Base-by-base conservation (phyloP, 495 filamentous ascomycete species). In the Neurospora sp. region DNA sequence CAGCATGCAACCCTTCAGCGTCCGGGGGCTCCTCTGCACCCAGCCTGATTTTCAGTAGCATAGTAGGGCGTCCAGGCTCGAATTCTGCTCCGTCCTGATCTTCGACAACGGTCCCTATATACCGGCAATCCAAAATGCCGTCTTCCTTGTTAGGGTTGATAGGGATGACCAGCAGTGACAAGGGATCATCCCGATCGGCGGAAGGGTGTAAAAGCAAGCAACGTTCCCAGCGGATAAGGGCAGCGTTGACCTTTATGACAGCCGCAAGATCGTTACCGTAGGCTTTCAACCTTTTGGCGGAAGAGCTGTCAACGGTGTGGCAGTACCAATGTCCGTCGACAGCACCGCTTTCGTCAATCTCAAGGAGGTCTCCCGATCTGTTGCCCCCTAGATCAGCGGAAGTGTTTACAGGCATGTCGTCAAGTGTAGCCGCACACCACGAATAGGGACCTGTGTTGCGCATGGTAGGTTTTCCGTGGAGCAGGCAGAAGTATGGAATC, bases 401-500 rank as follows among this genome's bases (percentile, higher is more conserved):
- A 2, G 39, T 42, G 39, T 42, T 0, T 17, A 42, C 39, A 4
- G 39, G 39, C 39, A 42, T 42, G 39, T 42, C 39, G 39, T 42
- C 39, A 17, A 42, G 39, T 42, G 39, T 42, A 0, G 39, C 39
- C 5, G 39, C 39, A 54, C 21, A 76, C 62, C 72, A 70, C 5
- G 72, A 70, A 40, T 17, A 73, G 5, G 34, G 13, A 0, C 72
- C 39, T 10, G 3, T 19, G 39, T 40, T 40, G 13, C 59, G 19
- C 38, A 73, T 73, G 2, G 72, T 73, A 3, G 59, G 59, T n/a
- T 73, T 70, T 17, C 72, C 62, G 36, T 73, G 72, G 21, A 70
- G 45, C 15, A 73, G 62, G 21, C 72, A 73, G 62, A 24, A 34
- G 36, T 70, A 45, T 8, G 59, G 37, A 28, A 70, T 73, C 39